Evolutionary conservation across 2,329 filamentous ascomycete species (phyloP), one percentile per base, ranked within the genome.

Genomic region (Penicillium thymicola): DNA sequence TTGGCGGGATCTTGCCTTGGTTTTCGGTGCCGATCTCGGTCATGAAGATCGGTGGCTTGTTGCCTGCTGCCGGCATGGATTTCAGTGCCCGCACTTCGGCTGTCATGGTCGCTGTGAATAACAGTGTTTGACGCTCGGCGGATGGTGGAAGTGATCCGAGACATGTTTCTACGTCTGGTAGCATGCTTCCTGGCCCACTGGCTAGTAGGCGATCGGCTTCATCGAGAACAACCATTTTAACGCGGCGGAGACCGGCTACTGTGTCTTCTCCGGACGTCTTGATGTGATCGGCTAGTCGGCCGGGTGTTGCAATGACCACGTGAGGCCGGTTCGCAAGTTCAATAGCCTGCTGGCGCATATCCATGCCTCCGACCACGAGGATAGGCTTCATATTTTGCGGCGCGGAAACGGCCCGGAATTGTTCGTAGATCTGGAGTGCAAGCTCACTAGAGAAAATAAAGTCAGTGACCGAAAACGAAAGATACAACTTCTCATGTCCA

Each of bases 81-180:
- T 96, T 94, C 57, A 97, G 77, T 2, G 90, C 90, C 48, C 90
- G 85, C 4, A 99, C 92, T 77, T 97, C 93, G 3, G 90, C 86
- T 0, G 94, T 97, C 42, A 99, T 87, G 1, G 94, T 99, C 16
- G 94, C 94, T 9, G 94, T 99, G 77, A 99, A 99, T 3, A 99
- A 84, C 16, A 96, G 84, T 0, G 93, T 99, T 74, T 99, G 92
- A n/a, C 94, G 85, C 68, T 90, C 81, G 1, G 82, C 77, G 5
- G 90, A 84, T 0, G 89, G 86, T 0, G 94, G 94, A 0, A 99
- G 82, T 2, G 88, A 87, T 2, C 85, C 87, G 4, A 99, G 81
- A 69, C 92, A 97, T 59, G 91, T 90, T 71, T 95, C 90, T 1
- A 99, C 86, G 68, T 97, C 94, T 5, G 90, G 89, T n/a, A 97